Evolutionary conservation across 768 basidiomycete species (phyloP).

Genomic region (Russula ochroleuca): DNA sequence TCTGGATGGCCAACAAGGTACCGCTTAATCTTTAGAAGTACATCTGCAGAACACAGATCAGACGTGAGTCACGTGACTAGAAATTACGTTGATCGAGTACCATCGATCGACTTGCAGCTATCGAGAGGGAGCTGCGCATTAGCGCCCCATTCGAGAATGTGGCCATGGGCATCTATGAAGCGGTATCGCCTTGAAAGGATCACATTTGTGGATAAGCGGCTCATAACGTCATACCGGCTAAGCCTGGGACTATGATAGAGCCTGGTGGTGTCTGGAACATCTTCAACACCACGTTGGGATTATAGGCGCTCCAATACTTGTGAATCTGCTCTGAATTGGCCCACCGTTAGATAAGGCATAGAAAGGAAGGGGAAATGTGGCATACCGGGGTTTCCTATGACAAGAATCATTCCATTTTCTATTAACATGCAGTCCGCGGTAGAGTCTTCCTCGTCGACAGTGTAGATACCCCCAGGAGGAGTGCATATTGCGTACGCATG

Average conservation of each 20-base stretch:
- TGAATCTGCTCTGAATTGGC: constrained; percentile 28
- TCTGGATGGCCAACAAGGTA: constrained; percentile 59
- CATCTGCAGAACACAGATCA: constrained; percentile 42
- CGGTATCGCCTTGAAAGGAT: not conserved
- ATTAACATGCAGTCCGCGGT: constrained; percentile 20
- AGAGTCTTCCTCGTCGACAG: constrained; percentile 47
- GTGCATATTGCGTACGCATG: constrained; percentile 58
- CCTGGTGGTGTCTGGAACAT: constrained; percentile 30
- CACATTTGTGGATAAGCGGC: not conserved
- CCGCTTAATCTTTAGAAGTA: constrained; percentile 53
- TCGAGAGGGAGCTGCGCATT: constrained; percentile 61
- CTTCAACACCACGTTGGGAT: constrained; percentile 31
- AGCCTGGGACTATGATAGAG: constrained; percentile 63
- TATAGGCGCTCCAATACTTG: constrained; percentile 31
- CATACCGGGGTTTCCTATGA: constrained; percentile 26
- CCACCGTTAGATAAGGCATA: too few relatives aligned
- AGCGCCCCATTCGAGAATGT: constrained; percentile 70
- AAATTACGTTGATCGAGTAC: constrained; percentile 36
- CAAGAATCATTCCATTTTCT: constrained; percentile 13
- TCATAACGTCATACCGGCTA: constrained; percentile 48
- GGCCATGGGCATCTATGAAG: constrained; percentile 69
- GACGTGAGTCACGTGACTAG: not conserved
- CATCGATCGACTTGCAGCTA: constrained; percentile 54
- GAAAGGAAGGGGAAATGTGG: constrained; percentile 3
- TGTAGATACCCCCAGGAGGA: constrained; percentile 52